phyloP scores from a whole-genome alignment of 352 stramenopile genomes.

The Pseudoperonospora humuli region DNA sequence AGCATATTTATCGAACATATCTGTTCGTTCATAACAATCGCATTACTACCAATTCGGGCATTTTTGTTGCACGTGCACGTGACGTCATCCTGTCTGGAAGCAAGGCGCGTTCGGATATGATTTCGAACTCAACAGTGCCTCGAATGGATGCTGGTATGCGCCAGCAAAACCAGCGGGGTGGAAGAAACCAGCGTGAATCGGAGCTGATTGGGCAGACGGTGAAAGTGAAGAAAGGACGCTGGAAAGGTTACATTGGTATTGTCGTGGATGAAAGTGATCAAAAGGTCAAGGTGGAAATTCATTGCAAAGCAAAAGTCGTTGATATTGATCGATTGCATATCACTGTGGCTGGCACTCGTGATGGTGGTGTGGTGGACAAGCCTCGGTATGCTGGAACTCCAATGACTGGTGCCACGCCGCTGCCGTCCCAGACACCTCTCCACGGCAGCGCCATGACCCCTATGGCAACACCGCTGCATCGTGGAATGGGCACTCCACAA shows the following conservation, averaged over 20 bases:
- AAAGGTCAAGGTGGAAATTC: constrained; percentile 89
- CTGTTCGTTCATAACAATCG: constrained; percentile 89
- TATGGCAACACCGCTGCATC: constrained; percentile 83
- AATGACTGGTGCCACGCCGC: constrained; percentile 68
- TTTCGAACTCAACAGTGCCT: constrained; percentile 73
- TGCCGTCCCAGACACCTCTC: constrained; percentile 78
- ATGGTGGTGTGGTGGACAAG: constrained; percentile 70
- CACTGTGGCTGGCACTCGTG: constrained; percentile 62
- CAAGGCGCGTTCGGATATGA: constrained; percentile 83
- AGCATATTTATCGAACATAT: constrained; percentile 87
- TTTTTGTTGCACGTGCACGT: constrained; percentile 82
- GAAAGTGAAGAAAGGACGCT: constrained; percentile 87
- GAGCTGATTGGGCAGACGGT: constrained; percentile 85
- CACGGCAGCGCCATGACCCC: constrained; percentile 79
- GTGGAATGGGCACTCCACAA: constrained; percentile 64
- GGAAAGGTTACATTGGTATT: constrained; percentile 90
- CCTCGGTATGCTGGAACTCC: constrained; percentile 61
- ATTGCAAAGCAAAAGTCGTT: constrained; percentile 85
- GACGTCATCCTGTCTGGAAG: constrained; percentile 79
- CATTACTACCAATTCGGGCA: constrained; percentile 82
- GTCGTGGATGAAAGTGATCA: constrained; percentile 84
- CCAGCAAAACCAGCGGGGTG: constrained; percentile 36
- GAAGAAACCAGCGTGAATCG: constrained; percentile 57
- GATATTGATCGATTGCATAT: constrained; percentile 81
- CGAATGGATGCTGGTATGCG: constrained; percentile 48